Evolutionary conservation across 2,329 filamentous ascomycete species (phyloP), one percentile per base, ranked within the genome.

Genomic region (Sporothrix curviconia): DNA sequence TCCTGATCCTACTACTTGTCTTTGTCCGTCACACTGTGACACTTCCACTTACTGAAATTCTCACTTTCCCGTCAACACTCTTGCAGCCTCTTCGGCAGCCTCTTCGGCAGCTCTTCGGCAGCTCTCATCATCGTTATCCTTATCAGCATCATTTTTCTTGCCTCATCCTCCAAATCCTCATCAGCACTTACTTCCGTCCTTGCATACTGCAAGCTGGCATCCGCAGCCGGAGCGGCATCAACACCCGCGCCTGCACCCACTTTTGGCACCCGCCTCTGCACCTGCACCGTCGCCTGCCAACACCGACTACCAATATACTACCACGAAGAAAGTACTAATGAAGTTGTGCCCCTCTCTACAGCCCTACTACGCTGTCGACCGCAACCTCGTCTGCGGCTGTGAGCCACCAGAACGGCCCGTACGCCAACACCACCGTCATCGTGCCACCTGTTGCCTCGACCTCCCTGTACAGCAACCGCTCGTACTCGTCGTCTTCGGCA

Each of bases 281-380:
- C 12, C 15, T 7, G 32, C 30, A 15, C 32, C 47, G 19, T 19
- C 47, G 42, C 11, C 39, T 14, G 19, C 24, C 12, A 7, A 30
- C 17, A 46, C 46, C 57, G 46, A 28, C 57, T 55, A 52, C 57
- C 15, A 17, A 39, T 25, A 22, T 11, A 54, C 43, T 24, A 28
- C 30, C 25, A 57, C 58, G 28, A 30, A 32, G 30, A n/a, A 59
- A 53, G 49, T 59, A 44, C 58, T 57, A 59, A 59, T 59, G 49
- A 53, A 49, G 47, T 59, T 50, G 58, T 50, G 22, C 43, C 58
- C 15, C 28, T 46, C 8, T 43, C 49, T 54, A 25, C 54, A 59
- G 54, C 34, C 30, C 19, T n/a, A 30, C 32, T 24, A 56, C 54
- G 7, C 19, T 34, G 24, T 15, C 42, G 14, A 11, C 36, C 14